Percentiles rank a stretch among this genome's conserved stretches.
Conservation (phyloP, 2,329 filamentous ascomycete genomes). For the Cladobotryum mycophilum region DNA sequence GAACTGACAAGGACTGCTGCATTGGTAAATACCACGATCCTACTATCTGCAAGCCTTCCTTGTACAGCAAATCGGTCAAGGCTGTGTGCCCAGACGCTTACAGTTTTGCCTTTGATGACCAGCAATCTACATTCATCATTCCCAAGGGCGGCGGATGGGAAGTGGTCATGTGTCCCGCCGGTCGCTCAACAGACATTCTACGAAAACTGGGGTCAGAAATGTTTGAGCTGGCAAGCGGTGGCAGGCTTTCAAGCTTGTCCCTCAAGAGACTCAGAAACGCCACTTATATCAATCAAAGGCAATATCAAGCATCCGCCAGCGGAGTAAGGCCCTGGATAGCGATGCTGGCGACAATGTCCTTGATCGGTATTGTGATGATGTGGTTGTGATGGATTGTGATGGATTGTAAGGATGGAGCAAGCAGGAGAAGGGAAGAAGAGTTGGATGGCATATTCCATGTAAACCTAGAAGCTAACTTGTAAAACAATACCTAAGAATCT, state of each 20-base stretch:
- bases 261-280: slow-evolving; percentile 27
- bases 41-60: slow-evolving; percentile 56
- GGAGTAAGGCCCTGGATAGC: slow-evolving; percentile 13
- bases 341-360: slow-evolving; percentile 9
- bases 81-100: slow-evolving; percentile 77
- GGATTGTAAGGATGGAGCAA: too few relatives aligned
- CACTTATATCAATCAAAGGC: slow-evolving; percentile 26
- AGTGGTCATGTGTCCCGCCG: slow-evolving; percentile 67
- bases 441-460: neutral
- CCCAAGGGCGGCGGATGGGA: slow-evolving; percentile 69
- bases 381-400: neutral
- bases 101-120: slow-evolving; percentile 63
- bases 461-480: neutral
- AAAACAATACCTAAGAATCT: neutral
- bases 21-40: slow-evolving; percentile 61
- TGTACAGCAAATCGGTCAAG: slow-evolving; percentile 67
- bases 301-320: slow-evolving; percentile 21
- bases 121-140: slow-evolving; percentile 54
- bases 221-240: slow-evolving; percentile 38
- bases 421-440: too few relatives aligned
- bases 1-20: slow-evolving; percentile 66
- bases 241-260: slow-evolving; percentile 29
- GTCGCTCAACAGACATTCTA: slow-evolving; percentile 54
- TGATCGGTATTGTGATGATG: neutral
- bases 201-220: slow-evolving; percentile 45